Evolutionary conservation across 495 filamentous ascomycete species (phyloP), one percentile per base, ranked within the genome.

Genomic region (Thermochaetoides thermophila): DNA sequence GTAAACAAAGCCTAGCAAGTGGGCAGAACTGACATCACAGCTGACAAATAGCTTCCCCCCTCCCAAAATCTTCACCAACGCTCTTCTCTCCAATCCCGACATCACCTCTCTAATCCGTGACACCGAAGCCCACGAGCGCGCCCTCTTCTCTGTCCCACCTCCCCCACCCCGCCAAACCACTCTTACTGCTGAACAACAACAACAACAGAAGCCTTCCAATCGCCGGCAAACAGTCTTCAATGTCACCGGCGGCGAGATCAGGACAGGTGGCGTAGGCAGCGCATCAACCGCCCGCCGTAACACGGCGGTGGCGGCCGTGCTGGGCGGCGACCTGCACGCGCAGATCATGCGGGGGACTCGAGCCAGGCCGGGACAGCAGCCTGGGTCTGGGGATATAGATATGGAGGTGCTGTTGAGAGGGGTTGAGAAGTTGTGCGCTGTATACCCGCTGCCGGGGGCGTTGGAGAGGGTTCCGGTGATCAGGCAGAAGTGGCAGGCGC

Each of bases 41-140:
- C n/a, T 24, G 11, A 17, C 19, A 15, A 27, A 16, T 45, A 86
- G 84, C 13, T 97, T 97, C 44, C 82, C 82, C 16, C 71, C 71
- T 10, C 82, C 89, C n/a, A 91, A 84, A 46, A 82, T 87, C 49
- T 97, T 96, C 59, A 92, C 87, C 42, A 95, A 92, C 56, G 83
- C 89, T 21, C 69, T 96, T 26, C 72, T 96, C 31, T 74, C 76
- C 35, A 71, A 72, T 36, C 80, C 81, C 47, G 89, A 97, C 53
- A 95, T 97, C 44, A 95, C 91, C 7, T 69, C 84, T 8, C 55
- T 97, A 10, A 95, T 97, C 44, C 81, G 89, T 35, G 89, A 97
- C 55, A 95, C 87, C 19, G 89, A 97, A 57, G 61, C 75, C 12
- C 89, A 97, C 60, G 89, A 97, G 58, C 79, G 87, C 44, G 91